Evolutionary conservation across 2,329 filamentous ascomycete species (phyloP), one percentile per base, ranked within the genome.

Genomic region (Grosmannia penicillata): DNA sequence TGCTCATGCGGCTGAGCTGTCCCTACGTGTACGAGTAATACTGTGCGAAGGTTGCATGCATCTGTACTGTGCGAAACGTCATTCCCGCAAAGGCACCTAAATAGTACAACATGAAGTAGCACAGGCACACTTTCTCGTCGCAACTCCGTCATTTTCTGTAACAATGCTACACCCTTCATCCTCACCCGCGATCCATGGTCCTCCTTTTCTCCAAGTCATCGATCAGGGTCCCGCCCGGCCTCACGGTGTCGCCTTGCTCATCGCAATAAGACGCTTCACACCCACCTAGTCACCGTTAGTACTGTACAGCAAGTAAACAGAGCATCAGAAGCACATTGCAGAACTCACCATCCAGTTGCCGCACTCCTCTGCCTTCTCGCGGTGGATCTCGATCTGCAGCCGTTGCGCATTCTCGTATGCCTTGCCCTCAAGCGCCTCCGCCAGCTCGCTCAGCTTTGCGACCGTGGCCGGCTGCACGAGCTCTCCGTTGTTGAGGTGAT

Each of bases 401-500:
- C 63, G 68, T 38, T 74, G 66, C 3, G 82, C 82, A 21, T 63
- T 65, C 30, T 75, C 70, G 48, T 82, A 87, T 49, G 91, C 68
- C 62, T 75, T 78, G 39, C 63, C 57, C 48, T 82, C 72, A 39
- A 93, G 58, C 21, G 80, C 74, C 45, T 72, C 62, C 8, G 82
- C 70, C 23, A 86, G 61, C 49, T 75, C 63, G 8, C 67, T 65
- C 49, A 87, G 64, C 53, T 78, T 67, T 43, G 73, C 66, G 36
- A 87, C 72, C 1, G 82, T 95, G 51, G 82, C 78, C 2, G 82
- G 73, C 61, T 81, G 82, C 39, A 96, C 67, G 29, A 95, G 66
- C 52, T 96, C 87, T 53, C 87, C 82, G 48, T 96, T 96, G 68
- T 96, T 98, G 33, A 98, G 68, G 57, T 95, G 86, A 54, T 98